Conservation (phyloP, 805 yeast species). For the Kodamaea neixiangensis region DNA sequence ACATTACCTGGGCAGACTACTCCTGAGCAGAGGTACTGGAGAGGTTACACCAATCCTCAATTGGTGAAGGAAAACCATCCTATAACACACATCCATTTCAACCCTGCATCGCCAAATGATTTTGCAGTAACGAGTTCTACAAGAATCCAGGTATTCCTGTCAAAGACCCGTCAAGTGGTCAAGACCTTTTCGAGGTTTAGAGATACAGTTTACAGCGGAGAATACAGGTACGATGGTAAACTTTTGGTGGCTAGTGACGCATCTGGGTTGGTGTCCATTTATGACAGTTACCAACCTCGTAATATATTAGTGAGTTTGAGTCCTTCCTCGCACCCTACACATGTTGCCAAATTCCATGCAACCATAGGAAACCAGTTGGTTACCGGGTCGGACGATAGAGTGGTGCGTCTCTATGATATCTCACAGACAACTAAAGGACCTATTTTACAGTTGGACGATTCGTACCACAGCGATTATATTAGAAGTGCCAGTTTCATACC, state of each 20-base stretch:
- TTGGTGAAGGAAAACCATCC: constrained; percentile 92
- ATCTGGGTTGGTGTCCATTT: constrained; percentile 87
- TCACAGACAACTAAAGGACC: constrained; percentile 73
- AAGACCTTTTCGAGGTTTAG: constrained; percentile 86
- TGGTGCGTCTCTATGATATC: constrained; percentile 86
- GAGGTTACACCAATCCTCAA: constrained; percentile 80
- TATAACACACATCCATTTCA: constrained; percentile 83
- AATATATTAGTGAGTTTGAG: constrained; percentile 75
- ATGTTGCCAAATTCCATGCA: constrained; percentile 91
- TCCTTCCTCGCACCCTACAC: constrained; percentile 87
- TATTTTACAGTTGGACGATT: constrained; percentile 54
- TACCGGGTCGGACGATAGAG: constrained; percentile 90
- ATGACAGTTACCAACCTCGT: constrained; percentile 80
- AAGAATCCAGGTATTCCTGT: constrained; percentile 86
- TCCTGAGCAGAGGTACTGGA: constrained; percentile 94
- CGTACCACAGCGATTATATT: constrained; percentile 85
- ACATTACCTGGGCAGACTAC: constrained; percentile 82
- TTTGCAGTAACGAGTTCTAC: constrained; percentile 93
- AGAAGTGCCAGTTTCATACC: constrained; percentile 81
- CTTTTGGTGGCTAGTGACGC: constrained; percentile 94
- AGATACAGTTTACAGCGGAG: constrained; percentile 90
- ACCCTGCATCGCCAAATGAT: constrained; percentile 83
- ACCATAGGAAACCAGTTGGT: constrained; percentile 69
- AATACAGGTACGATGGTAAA: constrained; percentile 88
- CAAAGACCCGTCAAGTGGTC: constrained; percentile 89